Evolutionary conservation across 1,284 basidiomycete species (phyloP).

Genomic region (Melampsora abietis-canadensis): DNA sequence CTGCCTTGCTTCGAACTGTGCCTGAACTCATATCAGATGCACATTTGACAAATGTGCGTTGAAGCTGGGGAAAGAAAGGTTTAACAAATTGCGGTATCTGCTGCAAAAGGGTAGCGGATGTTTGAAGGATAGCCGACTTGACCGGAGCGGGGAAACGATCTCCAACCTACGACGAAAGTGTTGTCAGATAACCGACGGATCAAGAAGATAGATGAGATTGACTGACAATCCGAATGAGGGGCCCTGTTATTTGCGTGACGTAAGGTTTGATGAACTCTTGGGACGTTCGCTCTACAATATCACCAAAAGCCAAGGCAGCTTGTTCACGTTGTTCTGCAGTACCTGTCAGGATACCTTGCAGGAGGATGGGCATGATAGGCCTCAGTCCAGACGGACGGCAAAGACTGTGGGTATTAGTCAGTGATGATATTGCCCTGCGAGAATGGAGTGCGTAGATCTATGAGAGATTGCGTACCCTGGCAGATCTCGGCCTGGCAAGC

Average conservation of each 20-base stretch:
- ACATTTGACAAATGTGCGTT: slow-evolving; percentile 94
- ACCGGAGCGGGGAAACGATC: slow-evolving; percentile 74
- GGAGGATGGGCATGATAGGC: slow-evolving; percentile 62
- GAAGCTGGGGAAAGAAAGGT: slow-evolving; percentile 97
- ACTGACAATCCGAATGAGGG: slow-evolving; percentile 63
- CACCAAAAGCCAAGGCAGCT: slow-evolving; percentile 89
- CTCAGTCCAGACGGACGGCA: slow-evolving; percentile 84
- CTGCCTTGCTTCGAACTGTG: slow-evolving; percentile 76
- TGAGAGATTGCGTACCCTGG: slow-evolving; percentile 49
- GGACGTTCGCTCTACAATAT: slow-evolving; percentile 85
- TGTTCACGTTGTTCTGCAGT: slow-evolving; percentile 67
- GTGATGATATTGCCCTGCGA: not conserved
- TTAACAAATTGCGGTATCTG: slow-evolving; percentile 81
- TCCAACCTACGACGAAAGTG: slow-evolving; percentile 25
- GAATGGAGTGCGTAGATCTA: not conserved
- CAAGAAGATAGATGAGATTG: not conserved
- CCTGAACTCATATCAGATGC: slow-evolving; percentile 74
- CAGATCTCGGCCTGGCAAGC: slow-evolving; percentile 71
- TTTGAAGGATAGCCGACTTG: slow-evolving; percentile 79
- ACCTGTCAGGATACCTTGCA: slow-evolving; percentile 47
- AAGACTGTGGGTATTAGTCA: slow-evolving; percentile 63
- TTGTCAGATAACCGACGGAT: not conserved
- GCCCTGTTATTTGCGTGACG: slow-evolving; percentile 92
- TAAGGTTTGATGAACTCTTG: slow-evolving; percentile 90
- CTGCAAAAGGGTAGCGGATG: slow-evolving; percentile 75